Evolutionary conservation across 2,329 filamentous ascomycete genomes (phyloP), one percentile per base, ranked within the genome.

Genomic region (Pyricularia pennisetigena): DNA sequence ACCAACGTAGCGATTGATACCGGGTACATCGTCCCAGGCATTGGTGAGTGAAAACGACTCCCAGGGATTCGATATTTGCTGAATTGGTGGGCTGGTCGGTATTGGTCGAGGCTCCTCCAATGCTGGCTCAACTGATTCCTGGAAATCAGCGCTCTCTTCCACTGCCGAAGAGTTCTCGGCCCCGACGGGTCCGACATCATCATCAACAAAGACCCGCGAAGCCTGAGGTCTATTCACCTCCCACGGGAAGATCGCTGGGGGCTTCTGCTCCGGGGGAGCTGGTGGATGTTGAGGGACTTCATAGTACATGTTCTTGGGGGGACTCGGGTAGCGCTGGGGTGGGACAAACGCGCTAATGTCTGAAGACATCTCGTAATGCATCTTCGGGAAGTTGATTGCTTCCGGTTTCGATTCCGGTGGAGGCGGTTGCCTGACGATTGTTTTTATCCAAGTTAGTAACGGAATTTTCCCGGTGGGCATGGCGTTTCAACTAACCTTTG

Each of bases 11-110:
- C 87, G 86, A 74, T 92, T 89, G 73, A 99, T 99, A 72, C 92
- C 90, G 14, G 92, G 91, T 67, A 96, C 86, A 67, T 92, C 91
- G 74, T 99, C 95, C 95, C 95, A 99, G 20, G 93, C 94, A 77
- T 98, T 99, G 66, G 83, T 86, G 64, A 88, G 85, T n/a, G 87
- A 82, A 76, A 90, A 97, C 64, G 84, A 84, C 71, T 87, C 85
- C 91, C 92, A 97, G 24, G 88, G 85, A 73, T 89, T 83, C 65
- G 85, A 80, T 54, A 82, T 29, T 35, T 49, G 75, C 2, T 79
- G 67, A 26, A 78, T 79, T 68, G 81, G 72, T 63, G 78, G 78
- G 69, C 83, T 79, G 30, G 80, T 82, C 29, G 84, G 82, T 66
- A 83, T 84, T 62, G 29, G 35, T 10, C 77, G 76, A 67, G 85